phyloP scores from a whole-genome alignment of 164 flowering plant genomes.

The Stephania yunnanensis region DNA sequence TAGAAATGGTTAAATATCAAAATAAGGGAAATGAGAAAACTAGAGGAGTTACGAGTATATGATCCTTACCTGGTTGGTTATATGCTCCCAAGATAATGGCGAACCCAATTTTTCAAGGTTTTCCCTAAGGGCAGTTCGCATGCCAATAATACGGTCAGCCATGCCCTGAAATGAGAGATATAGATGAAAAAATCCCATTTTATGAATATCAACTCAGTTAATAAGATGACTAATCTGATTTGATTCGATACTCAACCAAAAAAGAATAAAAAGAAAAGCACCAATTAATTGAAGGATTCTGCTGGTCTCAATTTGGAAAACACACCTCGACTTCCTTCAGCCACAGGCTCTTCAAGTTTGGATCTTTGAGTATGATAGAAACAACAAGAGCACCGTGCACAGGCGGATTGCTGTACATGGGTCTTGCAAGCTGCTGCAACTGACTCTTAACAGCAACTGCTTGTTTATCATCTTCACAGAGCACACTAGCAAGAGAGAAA shows the following conservation, averaged over 20 bases:
- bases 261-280: not conserved
- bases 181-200: not conserved
- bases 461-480: conserved; percentile 89
- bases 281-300: not conserved
- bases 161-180: conserved; percentile 47
- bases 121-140: conserved; percentile 69
- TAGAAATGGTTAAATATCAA: not conserved
- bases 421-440: conserved; percentile 92
- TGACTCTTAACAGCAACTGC: conserved; percentile 91
- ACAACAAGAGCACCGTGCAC: conserved; percentile 90
- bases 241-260: not conserved
- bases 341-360: conserved; percentile 78
- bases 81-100: conserved; percentile 84
- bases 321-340: conserved; percentile 90
- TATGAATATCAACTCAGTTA: not conserved
- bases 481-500: conserved; percentile 45
- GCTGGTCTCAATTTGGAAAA: not conserved
- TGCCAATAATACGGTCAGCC: conserved; percentile 95
- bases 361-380: conserved; percentile 74
- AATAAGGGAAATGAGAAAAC: not conserved
- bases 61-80: conserved; percentile 70
- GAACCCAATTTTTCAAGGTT: conserved; percentile 84
- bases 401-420: conserved; percentile 97
- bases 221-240: not conserved
- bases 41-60: not conserved